These are phyloP conservation scores for Pilaira anomala DNA, from an alignment of 192 early-diverging fungal species.

Conservation along the genomic window DNA sequence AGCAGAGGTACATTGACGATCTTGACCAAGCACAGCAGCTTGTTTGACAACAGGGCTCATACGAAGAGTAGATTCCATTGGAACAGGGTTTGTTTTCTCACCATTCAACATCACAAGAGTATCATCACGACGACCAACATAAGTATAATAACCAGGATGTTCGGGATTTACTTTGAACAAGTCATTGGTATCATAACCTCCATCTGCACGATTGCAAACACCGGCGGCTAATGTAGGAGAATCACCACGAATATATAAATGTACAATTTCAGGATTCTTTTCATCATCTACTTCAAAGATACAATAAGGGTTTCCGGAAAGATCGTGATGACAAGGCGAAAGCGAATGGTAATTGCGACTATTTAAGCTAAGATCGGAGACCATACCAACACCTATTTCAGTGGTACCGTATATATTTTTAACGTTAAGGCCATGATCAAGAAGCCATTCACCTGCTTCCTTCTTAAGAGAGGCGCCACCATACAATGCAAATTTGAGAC, in stretches of 20 bases:
- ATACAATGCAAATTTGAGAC: not conserved
- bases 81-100: slow-evolving; percentile 38
- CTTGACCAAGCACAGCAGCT: slow-evolving; percentile 19
- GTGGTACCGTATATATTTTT: not conserved
- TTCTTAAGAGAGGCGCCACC: slow-evolving; percentile 10
- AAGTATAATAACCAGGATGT: slow-evolving; percentile 16
- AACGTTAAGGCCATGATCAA: not conserved
- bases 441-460: slow-evolving; percentile 3
- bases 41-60: slow-evolving; percentile 16
- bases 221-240: slow-evolving; percentile 18
- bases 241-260: slow-evolving; percentile 6
- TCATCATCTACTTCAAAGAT: slow-evolving; percentile 6
- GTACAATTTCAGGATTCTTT: not conserved
- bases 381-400: slow-evolving; percentile 5
- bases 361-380: not conserved
- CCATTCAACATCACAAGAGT: slow-evolving; percentile 25
- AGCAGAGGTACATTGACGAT: slow-evolving; percentile 12
- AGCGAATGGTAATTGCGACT: not conserved
- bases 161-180: slow-evolving; percentile 4
- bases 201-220: slow-evolving; percentile 19
- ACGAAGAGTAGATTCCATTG: slow-evolving; percentile 23
- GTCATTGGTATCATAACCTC: slow-evolving; percentile 29
- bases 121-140: slow-evolving; percentile 27
- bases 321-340: not conserved
- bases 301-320: not conserved